phyloP scores from a whole-genome alignment of 192 early-diverging fungal species.

The Coemansia sp. region DNA sequence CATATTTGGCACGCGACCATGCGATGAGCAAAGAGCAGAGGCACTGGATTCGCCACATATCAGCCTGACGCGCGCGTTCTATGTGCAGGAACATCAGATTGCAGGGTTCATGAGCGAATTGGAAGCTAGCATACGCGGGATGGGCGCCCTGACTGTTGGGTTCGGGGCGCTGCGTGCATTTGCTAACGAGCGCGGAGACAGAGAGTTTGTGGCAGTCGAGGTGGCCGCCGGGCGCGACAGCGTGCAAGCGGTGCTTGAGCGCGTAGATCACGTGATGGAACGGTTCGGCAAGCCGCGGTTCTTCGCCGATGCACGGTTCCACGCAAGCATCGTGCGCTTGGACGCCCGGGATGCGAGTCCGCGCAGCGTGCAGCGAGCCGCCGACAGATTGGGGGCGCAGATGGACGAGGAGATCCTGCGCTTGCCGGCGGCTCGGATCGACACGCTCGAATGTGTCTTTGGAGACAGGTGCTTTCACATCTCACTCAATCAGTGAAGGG shows the following conservation, averaged over 20 bases:
- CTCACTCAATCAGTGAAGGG: constrained; percentile 9
- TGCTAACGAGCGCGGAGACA: constrained; percentile 30
- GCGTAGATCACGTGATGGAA: constrained; percentile 41
- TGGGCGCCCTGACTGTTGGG: constrained; percentile 19
- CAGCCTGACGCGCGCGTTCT: constrained; percentile 50
- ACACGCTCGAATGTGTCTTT: constrained; percentile 37
- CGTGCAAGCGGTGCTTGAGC: constrained; percentile 19
- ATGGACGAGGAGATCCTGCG: constrained; percentile 40
- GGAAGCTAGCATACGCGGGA: constrained; percentile 9
- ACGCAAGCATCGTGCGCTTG: constrained; percentile 36
- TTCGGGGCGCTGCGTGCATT: constrained; percentile 27
- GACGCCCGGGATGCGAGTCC: constrained; percentile 8
- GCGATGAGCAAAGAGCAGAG: constrained; percentile 3
- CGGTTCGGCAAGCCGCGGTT: constrained; percentile 36
- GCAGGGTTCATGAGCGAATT: constrained; percentile 27
- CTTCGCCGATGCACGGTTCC: constrained; percentile 42
- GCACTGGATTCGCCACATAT: constrained; percentile 29
- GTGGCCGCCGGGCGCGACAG: constrained; percentile 25
- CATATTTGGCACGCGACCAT: too few species aligned
- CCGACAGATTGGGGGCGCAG: constrained; percentile 24
- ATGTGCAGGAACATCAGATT: constrained; percentile 49
- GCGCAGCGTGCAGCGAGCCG: constrained; percentile 9
- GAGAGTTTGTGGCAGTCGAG: constrained; percentile 41
- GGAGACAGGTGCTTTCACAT: constrained; percentile 34
- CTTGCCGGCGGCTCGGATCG: constrained; percentile 40